A percentile compares a stretch with the other conserved stretches of the same genome.
Conservation (phyloP, 371 early-diverging fungal genomes). For the Mortierella sp. region DNA sequence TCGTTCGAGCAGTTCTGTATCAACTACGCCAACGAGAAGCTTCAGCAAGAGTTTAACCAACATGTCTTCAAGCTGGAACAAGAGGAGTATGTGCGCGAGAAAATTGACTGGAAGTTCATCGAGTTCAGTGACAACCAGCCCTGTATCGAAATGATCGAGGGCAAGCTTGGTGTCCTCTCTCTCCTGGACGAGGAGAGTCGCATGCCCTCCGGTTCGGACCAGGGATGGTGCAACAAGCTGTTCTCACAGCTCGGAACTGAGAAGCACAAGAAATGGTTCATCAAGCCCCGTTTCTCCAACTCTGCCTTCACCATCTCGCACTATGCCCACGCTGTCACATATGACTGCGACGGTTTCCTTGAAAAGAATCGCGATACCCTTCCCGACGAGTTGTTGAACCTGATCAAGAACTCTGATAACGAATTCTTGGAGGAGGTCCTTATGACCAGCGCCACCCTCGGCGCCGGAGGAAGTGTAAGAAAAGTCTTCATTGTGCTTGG, state of each 20-base stretch:
- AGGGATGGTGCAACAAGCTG: conserved; percentile 85
- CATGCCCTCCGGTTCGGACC: conserved; percentile 92
- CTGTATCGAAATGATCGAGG: conserved; percentile 99
- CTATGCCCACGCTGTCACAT: conserved; percentile 93
- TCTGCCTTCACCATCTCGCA: conserved; percentile 88
- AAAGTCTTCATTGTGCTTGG: no score
- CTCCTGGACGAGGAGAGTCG: conserved; percentile 96
- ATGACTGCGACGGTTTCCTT: conserved; percentile 94
- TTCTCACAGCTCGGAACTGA: conserved; percentile 81
- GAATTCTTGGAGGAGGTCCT: conserved; percentile 84
- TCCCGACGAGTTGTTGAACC: conserved; percentile 87
- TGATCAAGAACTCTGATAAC: conserved; percentile 77
- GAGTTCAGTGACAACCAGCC: conserved; percentile 99
- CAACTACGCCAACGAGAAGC: conserved; percentile 98
- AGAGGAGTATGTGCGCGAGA: conserved; percentile 93
- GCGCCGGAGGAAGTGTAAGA: conserved; percentile 45
- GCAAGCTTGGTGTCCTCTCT: conserved; percentile 93
- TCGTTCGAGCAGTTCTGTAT: conserved; percentile 99
- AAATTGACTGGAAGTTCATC: conserved; percentile 91
- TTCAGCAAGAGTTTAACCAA: conserved; percentile 98
- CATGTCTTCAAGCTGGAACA: conserved; percentile 96
- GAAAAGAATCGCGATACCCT: conserved; percentile 99
- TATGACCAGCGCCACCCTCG: conserved; percentile 60
- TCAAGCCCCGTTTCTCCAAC: conserved; percentile 90
- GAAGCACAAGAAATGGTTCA: conserved; percentile 81